Percentiles rank a stretch among this genome's conserved stretches.
These are phyloP conservation scores for Septoria linicola DNA, from an alignment of 2,329 filamentous ascomycete genomes.

Conservation along the genomic window DNA sequence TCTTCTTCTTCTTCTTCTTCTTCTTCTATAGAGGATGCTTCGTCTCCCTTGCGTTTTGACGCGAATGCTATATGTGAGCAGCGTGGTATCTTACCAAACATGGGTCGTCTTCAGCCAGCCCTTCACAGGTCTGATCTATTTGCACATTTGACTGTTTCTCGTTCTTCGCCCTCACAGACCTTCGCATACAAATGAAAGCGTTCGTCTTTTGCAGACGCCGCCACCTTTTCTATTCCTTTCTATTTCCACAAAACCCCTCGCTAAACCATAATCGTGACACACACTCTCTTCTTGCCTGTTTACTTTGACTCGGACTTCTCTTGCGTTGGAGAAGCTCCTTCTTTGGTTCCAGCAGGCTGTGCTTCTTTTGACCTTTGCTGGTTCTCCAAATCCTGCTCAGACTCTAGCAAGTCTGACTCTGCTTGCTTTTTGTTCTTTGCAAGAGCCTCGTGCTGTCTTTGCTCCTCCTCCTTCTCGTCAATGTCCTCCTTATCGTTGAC, in stretches of 20 bases:
- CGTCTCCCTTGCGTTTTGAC: too few relatives aligned
- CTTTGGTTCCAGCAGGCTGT: not conserved
- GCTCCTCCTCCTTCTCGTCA: constrained; percentile 77
- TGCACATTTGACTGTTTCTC: not conserved
- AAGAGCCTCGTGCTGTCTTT: constrained; percentile 33
- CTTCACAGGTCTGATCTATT: not conserved
- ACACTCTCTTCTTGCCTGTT: not conserved
- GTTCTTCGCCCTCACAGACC: not conserved
- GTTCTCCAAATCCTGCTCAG: constrained; percentile 27
- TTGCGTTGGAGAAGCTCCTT: not conserved
- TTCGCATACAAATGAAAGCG: not conserved
- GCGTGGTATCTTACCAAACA: constrained; percentile 7
- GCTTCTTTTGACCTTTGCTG: constrained; percentile 18
- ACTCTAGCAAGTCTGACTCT: constrained; percentile 26
- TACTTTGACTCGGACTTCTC: constrained; percentile 1
- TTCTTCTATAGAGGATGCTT: too few relatives aligned
- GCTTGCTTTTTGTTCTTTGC: constrained; percentile 21
- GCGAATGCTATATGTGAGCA: too few relatives aligned
- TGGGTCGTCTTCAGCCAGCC: not conserved
- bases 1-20: too few relatives aligned
- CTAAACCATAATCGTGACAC: constrained; percentile 1
- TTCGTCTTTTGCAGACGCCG: not conserved
- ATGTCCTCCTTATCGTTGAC: constrained; percentile 83
- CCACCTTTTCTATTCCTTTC: not conserved
- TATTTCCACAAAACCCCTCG: constrained; percentile 2